Base-by-base conservation (phyloP, 192 early-diverging fungal species). In the Phlyctochytrium planicorne region DNA sequence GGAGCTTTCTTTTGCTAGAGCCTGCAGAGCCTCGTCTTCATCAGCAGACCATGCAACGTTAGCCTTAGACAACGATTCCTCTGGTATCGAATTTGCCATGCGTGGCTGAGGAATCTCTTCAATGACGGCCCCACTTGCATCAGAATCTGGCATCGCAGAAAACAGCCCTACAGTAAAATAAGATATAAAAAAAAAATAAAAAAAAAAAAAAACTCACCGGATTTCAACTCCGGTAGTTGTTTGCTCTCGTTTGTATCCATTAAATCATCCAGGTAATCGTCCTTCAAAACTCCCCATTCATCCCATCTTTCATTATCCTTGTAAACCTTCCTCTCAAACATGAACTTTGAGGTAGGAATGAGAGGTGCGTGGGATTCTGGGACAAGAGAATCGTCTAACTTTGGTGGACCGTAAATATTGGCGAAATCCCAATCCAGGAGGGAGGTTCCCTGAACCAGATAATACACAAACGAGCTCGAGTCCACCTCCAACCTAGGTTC, bases 321-420 rank as follows among this genome's bases (percentile, higher is more conserved):
- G 20, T 65, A 73, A 29, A 77, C 63, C 25, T 47, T 33, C 69
- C 72, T 35, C 30, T 30, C 52, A 0, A 60, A 2, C 73, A 80
- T 75, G 14, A 78, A 52, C 34, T 66, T 65, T 25, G 87, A 75
- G 1, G 88, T 65, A 24, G 83, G 78, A 10, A 86, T 72, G 3
- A 91, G 79, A 16, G 73, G 67, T 29, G 81, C 75, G 36, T 82
- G 73, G 47, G 89, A 67, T 52, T 87, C 82, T 31, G 85, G 83
- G 37, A 82, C 60, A 65, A n/a, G n/a, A n/a, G n/a, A 85, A 88
- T 23, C 78, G 10, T 83, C 77, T 6, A 83, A 79, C 24, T 75
- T 72, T 30, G 85, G 85, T 37, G 86, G 83, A 33, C 68, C 63
- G 0, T 83, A 75, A 3, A 75, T 59, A 79, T 6, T 47, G 40